Conservation (phyloP, 2,329 filamentous ascomycete species). For the Pseudocercospora cruenta region DNA sequence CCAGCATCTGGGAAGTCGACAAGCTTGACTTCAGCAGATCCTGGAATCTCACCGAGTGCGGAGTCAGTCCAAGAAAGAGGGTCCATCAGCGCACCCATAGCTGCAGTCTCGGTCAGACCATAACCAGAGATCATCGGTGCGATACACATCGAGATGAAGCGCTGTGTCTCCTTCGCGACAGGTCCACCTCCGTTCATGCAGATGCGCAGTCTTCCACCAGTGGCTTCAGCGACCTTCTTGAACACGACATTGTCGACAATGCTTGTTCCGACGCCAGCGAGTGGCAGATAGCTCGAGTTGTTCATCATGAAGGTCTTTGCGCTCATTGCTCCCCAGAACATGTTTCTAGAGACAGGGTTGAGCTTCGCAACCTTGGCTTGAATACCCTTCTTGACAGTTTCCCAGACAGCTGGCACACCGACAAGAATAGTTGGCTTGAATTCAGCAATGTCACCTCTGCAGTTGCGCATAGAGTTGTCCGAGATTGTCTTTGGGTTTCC, state of each 20-base stretch:
- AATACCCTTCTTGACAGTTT: constrained; percentile 95
- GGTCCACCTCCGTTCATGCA: constrained; percentile 94
- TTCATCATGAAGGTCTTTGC: constrained; percentile 64
- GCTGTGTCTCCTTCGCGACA: constrained; percentile 82
- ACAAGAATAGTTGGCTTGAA: constrained; percentile 87
- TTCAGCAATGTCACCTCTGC: constrained; percentile 89
- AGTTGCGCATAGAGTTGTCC: constrained; percentile 84
- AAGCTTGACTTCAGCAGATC: constrained; percentile 83
- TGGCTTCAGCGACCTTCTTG: constrained; percentile 86
- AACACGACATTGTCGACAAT: constrained; percentile 84
- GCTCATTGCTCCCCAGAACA: constrained; percentile 74
- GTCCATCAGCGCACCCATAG: constrained; percentile 76
- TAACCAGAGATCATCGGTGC: constrained; percentile 95
- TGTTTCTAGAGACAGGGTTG: constrained; percentile 68
- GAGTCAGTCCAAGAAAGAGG: constrained; percentile 81
- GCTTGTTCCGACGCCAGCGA: constrained; percentile 57
- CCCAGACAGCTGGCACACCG: constrained; percentile 95
- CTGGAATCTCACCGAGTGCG: constrained; percentile 77
- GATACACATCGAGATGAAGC: constrained; percentile 88
- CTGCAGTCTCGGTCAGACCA: constrained; percentile 84
- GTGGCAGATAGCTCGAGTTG: constrained; percentile 52
- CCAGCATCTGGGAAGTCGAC: constrained; percentile 88
- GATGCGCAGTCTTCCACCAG: constrained; percentile 84
- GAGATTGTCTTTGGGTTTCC: constrained; percentile 88
- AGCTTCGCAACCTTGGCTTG: constrained; percentile 74